Percentiles rank a stretch among this genome's conserved stretches.
Conservation (phyloP, 129 eudicot genomes). For the Flaveria bidentis region DNA sequence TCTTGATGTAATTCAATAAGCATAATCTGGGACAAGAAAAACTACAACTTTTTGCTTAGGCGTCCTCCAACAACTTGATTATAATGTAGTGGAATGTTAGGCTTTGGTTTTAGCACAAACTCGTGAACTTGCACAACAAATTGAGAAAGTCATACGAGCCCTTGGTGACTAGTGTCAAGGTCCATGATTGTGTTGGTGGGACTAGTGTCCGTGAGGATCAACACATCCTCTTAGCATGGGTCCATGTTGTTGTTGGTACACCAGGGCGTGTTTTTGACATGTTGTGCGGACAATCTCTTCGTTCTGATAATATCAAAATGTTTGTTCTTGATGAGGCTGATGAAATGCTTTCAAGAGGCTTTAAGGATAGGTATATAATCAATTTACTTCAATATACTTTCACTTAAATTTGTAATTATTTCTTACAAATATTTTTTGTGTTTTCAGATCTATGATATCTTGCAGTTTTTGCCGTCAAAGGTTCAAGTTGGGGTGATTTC, state of each 20-base stretch:
- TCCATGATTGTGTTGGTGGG: slow-evolving; percentile 85
- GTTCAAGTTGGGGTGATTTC: slow-evolving; percentile 75
- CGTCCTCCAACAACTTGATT: slow-evolving; percentile 74
- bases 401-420: neutral
- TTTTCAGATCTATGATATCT: slow-evolving; percentile 60
- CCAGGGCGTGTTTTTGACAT: slow-evolving; percentile 85
- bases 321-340: slow-evolving; percentile 82
- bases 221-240: slow-evolving; percentile 61
- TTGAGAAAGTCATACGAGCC: slow-evolving; percentile 75
- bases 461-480: slow-evolving; percentile 63
- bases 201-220: slow-evolving; percentile 88
- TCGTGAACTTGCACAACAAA: slow-evolving; percentile 74
- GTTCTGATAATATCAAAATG: slow-evolving; percentile 66
- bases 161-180: slow-evolving; percentile 77
- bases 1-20: slow-evolving; percentile 86
- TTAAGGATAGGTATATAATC: slow-evolving; percentile 59
- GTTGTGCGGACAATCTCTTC: slow-evolving; percentile 67
- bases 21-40: slow-evolving; percentile 87
- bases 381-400: neutral
- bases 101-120: slow-evolving; percentile 85
- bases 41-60: slow-evolving; percentile 86
- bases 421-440: neutral
- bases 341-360: slow-evolving; percentile 79
- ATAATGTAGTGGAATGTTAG: slow-evolving; percentile 60
- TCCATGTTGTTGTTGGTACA: slow-evolving; percentile 72